These are phyloP conservation scores for Leccinum boreale DNA, from an alignment of 768 basidiomycete species.

Conservation along the genomic window DNA sequence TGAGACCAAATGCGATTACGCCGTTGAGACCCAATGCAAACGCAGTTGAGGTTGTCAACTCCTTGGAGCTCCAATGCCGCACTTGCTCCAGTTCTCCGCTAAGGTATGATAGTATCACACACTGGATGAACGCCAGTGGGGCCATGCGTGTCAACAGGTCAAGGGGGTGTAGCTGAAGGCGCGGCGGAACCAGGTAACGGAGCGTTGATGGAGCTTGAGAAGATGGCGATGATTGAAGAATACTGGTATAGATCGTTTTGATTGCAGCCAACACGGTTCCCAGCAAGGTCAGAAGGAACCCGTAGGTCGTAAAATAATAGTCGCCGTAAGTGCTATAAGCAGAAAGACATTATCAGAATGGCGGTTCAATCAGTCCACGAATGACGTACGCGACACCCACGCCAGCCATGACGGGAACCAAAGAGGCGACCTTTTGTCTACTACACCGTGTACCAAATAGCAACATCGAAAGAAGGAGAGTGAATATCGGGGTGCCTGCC, in stretches of 20 bases:
- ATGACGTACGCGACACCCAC: conserved; percentile 79
- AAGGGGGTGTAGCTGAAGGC: conserved; percentile 62
- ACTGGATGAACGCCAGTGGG: conserved; percentile 88
- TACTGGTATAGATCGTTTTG: conserved; percentile 90
- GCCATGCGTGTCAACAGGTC: conserved; percentile 89
- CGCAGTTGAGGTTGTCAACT: conserved; percentile 39
- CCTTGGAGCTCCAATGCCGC: conserved; percentile 41
- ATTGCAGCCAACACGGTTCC: conserved; percentile 91
- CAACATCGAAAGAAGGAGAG: conserved; percentile 70
- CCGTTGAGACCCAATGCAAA: conserved; percentile 74
- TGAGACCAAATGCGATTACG: conserved; percentile 84
- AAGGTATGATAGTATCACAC: conserved; percentile 69
- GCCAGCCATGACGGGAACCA: conserved; percentile 83
- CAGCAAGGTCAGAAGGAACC: conserved; percentile 82
- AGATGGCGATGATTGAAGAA: conserved; percentile 53
- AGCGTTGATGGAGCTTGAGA: conserved; percentile 13
- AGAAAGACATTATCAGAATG: neutral
- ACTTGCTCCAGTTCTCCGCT: conserved; percentile 79
- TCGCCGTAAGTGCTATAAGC: conserved; percentile 85
- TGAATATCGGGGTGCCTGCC: conserved; percentile 90
- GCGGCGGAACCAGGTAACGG: conserved; percentile 29
- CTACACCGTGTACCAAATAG: conserved; percentile 63
- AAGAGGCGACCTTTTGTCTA: conserved; percentile 60
- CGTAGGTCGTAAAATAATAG: conserved; percentile 85
- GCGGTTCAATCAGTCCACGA: neutral